Conservation (phyloP, 148 eudicot genomes). For the Polygonum maritimum region DNA sequence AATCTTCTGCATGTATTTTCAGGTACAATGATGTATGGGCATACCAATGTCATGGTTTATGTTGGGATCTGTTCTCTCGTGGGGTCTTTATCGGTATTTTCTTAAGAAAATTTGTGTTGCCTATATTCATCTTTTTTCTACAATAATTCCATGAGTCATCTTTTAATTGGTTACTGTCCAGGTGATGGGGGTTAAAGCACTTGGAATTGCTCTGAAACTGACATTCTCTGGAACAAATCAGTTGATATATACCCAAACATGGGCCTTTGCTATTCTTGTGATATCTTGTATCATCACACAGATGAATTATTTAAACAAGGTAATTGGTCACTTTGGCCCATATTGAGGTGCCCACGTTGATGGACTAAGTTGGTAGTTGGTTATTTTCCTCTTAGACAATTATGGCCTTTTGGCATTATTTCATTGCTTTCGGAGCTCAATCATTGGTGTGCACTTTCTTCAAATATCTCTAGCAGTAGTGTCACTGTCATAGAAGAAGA, state of each 20-base stretch:
- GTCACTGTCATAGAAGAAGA: not conserved
- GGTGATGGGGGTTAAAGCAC: slow-evolving; percentile 82
- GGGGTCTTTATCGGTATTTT: slow-evolving; percentile 66
- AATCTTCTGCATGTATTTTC: not conserved
- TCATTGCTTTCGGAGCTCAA: slow-evolving; percentile 1
- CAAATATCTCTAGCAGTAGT: not conserved
- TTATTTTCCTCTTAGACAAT: not conserved
- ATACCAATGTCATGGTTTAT: slow-evolving; percentile 57
- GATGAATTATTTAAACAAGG: slow-evolving; percentile 76
- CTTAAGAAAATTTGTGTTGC: not conserved
- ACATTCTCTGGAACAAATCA: slow-evolving; percentile 69
- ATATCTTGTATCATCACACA: slow-evolving; percentile 50
- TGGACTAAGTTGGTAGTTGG: not conserved
- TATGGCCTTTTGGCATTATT: not conserved
- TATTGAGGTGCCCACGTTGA: not conserved
- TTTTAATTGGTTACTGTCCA: slow-evolving; percentile 12
- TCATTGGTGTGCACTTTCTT: not conserved
- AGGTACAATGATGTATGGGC: slow-evolving; percentile 85
- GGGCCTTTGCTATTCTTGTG: slow-evolving; percentile 47
- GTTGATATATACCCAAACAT: slow-evolving; percentile 65
- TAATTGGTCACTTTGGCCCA: slow-evolving; percentile 12
- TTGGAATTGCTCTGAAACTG: slow-evolving; percentile 69
- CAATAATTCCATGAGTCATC: not conserved
- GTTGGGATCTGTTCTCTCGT: slow-evolving; percentile 70
- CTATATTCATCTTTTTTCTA: not conserved